Conservation (phyloP, 345 rosid genomes). For the Pugionium dolabratum region DNA sequence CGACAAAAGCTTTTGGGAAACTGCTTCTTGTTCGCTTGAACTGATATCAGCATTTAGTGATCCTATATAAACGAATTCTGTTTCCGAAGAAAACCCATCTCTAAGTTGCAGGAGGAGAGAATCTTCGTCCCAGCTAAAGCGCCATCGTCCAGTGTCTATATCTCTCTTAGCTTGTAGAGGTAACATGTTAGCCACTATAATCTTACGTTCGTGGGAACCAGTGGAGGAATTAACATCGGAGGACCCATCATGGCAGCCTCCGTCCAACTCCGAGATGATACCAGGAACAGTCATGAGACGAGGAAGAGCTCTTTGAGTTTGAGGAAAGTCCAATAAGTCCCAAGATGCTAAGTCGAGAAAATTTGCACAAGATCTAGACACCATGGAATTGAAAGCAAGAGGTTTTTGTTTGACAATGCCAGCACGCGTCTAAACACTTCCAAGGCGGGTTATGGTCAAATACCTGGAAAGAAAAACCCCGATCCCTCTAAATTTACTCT, state of each 20-base stretch:
- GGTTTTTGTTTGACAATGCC: slow-evolving; percentile 15
- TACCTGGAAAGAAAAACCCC: slow-evolving; percentile 16
- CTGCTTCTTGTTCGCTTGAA: slow-evolving; percentile 61
- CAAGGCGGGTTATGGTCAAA: background rate
- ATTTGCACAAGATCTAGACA: slow-evolving; percentile 55
- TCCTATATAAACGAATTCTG: slow-evolving; percentile 71
- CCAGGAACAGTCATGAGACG: slow-evolving; percentile 77
- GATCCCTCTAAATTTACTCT: background rate
- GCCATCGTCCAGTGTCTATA: slow-evolving; percentile 53
- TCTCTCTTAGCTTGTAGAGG: slow-evolving; percentile 56
- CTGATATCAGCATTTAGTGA: slow-evolving; percentile 65
- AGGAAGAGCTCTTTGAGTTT: slow-evolving; percentile 63
- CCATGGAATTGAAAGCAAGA: slow-evolving; percentile 45
- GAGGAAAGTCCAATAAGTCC: slow-evolving; percentile 56
- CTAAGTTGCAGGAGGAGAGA: slow-evolving; percentile 56
- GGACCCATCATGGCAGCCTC: slow-evolving; percentile 49
- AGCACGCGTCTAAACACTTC: slow-evolving; percentile 26
- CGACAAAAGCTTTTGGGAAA: slow-evolving; percentile 57
- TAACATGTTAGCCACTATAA: slow-evolving; percentile 59
- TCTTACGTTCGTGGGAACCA: slow-evolving; percentile 49
- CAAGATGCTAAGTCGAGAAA: slow-evolving; percentile 64
- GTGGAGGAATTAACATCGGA: slow-evolving; percentile 54
- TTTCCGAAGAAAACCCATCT: slow-evolving; percentile 63
- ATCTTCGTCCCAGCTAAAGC: slow-evolving; percentile 64
- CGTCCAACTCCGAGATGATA: slow-evolving; percentile 64